Evolutionary conservation across 2,329 filamentous ascomycete species (phyloP).

Genomic region (Claviceps lovelessii): DNA sequence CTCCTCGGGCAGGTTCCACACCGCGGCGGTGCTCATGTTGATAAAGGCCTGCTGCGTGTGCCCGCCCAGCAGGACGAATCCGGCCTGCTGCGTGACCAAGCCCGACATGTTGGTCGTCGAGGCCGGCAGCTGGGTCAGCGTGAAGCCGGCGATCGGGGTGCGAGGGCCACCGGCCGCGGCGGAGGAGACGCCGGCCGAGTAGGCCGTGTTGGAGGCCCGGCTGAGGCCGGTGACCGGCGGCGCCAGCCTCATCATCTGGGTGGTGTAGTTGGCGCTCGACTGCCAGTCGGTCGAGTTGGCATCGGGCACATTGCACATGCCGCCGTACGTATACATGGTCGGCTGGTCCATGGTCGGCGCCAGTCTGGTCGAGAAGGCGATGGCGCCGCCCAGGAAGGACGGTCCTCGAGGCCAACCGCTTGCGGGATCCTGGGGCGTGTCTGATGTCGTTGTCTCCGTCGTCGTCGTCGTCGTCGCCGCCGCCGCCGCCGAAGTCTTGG

Average conservation of each 20-base stretch:
- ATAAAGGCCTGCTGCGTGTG: conserved; percentile 75
- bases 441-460: not conserved
- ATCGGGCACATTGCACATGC: conserved; percentile 60
- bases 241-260: conserved; percentile 56
- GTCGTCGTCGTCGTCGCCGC: not conserved
- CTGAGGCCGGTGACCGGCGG: conserved; percentile 22
- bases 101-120: conserved; percentile 55
- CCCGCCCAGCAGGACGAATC: conserved; percentile 71
- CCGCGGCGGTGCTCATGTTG: conserved; percentile 81
- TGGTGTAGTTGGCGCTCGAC: conserved; percentile 60
- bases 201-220: conserved; percentile 15
- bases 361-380: conserved; percentile 53
- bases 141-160: conserved; percentile 75
- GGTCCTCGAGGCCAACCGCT: conserved; percentile 14
- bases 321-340: conserved; percentile 64
- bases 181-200: conserved; percentile 24
- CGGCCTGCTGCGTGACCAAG: conserved; percentile 55
- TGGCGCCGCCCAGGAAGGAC: conserved; percentile 37
- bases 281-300: conserved; percentile 42
- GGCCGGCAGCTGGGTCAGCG: conserved; percentile 57
- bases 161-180: conserved; percentile 44
- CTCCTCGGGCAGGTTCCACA: conserved; percentile 77
- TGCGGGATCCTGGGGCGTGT: too few species aligned
- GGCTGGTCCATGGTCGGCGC: conserved; percentile 38
- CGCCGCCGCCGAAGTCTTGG: conserved; percentile 6